Evolutionary conservation across 768 basidiomycete genomes (phyloP), one percentile per base, ranked within the genome.

Genomic region (Serpula lacrymans): DNA sequence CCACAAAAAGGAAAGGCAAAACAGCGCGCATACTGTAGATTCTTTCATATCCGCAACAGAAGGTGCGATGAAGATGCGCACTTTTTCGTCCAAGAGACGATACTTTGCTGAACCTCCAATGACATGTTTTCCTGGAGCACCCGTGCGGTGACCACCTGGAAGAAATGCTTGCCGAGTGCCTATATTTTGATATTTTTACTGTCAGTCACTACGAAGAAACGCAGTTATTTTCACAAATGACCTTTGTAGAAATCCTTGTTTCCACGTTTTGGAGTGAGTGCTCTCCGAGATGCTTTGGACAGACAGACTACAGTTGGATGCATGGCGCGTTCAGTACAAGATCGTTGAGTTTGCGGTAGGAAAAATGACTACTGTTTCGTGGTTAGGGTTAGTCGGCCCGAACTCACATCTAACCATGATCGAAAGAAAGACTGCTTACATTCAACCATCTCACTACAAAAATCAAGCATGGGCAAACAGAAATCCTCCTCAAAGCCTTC

Each of bases 171-270:
- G 90, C 27, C 92, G 69, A 16, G 84, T 93, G 26, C 91, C 90
- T 92, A 50, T n/a, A n/a, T n/a, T n/a, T n/a, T n/a, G n/a, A n/a
- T n/a, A n/a, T n/a, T n/a, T n/a, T n/a, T n/a, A n/a, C n/a, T n/a
- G n/a, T n/a, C n/a, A n/a, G n/a, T n/a, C n/a, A n/a, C n/a, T n/a
- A n/a, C n/a, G n/a, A n/a, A n/a, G n/a, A n/a, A n/a, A n/a, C n/a
- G n/a, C n/a, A n/a, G n/a, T n/a, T n/a, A n/a, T n/a, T n/a, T n/a
- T n/a, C n/a, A 22, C 17, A n/a, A 13, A 6, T 25, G 24, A 86
- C 95, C 95, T 65, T 98, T 98, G 74, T 96, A 97, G 59, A 74
- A 97, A 57, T 99, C 91, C 55, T 97, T 98, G 69, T 96, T 96
- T 12, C 79, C 95, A 34, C 82, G 68, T 61, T 97, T 97, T 0